Evolutionary conservation across 768 basidiomycete genomes (phyloP), one percentile per base, ranked within the genome.

Genomic region (Rhodocollybia butyracea): DNA sequence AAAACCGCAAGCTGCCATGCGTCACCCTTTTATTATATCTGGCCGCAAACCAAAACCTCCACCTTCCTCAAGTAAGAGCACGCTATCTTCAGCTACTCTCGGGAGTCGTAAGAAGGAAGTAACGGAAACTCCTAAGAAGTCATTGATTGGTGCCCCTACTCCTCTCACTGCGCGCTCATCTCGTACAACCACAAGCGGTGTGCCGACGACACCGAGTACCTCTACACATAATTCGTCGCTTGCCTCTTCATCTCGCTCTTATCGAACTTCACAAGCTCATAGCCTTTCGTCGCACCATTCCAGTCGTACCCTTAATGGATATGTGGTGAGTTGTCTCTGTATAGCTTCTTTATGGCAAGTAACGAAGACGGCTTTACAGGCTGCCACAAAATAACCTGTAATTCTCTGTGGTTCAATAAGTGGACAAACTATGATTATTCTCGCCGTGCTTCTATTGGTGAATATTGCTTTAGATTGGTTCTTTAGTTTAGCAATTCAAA

Each of bases 1-100:
- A 67, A 98, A 97, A 69, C 96, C 96, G 3, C 89, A 94, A 62
- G 82, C 89, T 10, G 96, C 96, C 1, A 70, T 98, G 75, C 85
- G 94, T 22, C 96, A 98, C 71, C 89, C 91, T 11, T 98, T 94
- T 73, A 79, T 97, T 56, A 76, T 85, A 19, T 81, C 84, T 24
- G 83, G 89, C 46, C 80, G 82, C 46, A 81, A 80, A 52, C 60
- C 70, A 19, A 86, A 82, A 66, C 64, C 74, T 6, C 66, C 75
- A 13, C 72, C 71, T 32, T 70, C 78, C 24, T 73, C 82, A 3
- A 68, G 83, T 12, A 88, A 79, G 66, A 69, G 79, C n/a, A 70
- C 82, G 17, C 59, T 84, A 34, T 83, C 87, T 17, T 81, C 84
- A 7, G 81, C 74, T 61, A 68, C 86, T 48, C 68, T 76, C n/a